Evolutionary conservation across 257 asterid genomes (phyloP).

Genomic region (Solanum ossicruentum): DNA sequence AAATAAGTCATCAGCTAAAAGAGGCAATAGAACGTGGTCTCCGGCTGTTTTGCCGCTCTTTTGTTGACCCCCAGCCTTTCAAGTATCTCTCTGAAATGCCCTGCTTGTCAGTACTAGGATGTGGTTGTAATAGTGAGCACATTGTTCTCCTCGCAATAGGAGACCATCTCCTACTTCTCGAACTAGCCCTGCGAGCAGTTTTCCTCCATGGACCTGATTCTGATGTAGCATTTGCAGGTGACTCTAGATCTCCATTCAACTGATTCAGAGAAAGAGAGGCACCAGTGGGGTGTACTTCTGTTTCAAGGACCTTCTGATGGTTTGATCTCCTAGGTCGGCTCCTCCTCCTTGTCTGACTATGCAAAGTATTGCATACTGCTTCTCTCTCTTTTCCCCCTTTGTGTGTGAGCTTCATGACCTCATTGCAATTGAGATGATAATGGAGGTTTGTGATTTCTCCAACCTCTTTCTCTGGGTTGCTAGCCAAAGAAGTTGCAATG

Average conservation of each 20-base stretch:
- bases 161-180: conserved; percentile 13
- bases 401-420: not conserved
- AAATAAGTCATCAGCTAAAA: not conserved
- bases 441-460: not conserved
- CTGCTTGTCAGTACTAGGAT: not conserved
- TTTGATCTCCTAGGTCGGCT: conserved; percentile 12
- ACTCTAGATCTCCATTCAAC: not conserved
- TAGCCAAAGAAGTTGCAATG: conserved; percentile 32
- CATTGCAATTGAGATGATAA: not conserved
- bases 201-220: conserved; percentile 10
- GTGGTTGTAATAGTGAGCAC: conserved; percentile 24
- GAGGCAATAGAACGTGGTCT: conserved; percentile 8
- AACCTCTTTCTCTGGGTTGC: conserved; percentile 7
- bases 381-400: conserved; percentile 6
- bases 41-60: conserved; percentile 25
- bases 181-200: conserved; percentile 7
- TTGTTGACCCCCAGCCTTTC: conserved; percentile 32
- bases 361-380: not conserved
- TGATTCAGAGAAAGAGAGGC: not conserved
- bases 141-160: not conserved
- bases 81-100: conserved; percentile 13
- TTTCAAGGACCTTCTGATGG: conserved; percentile 4
- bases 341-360: conserved; percentile 3
- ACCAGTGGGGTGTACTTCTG: not conserved
- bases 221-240: not conserved